Percentiles rank a stretch among this genome's conserved stretches.
phyloP scores from a whole-genome alignment of 257 asterid genomes.

The Salvia miltiorrhiza region DNA sequence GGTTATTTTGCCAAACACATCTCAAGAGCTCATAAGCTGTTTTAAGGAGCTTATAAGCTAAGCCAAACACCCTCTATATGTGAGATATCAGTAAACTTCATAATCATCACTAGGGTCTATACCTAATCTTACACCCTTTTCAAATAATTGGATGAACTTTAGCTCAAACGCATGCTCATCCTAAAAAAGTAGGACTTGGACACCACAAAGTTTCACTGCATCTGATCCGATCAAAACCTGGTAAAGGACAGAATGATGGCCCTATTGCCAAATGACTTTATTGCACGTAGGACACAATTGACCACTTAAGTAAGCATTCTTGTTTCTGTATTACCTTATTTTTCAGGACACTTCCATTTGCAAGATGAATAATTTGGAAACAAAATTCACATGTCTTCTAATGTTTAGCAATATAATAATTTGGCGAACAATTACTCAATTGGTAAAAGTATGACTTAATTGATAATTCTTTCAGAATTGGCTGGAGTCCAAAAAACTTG shows the following conservation, averaged over 20 bases:
- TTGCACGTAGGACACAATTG: neutral
- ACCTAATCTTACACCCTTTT: conserved; percentile 37
- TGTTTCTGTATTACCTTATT: conserved; percentile 40
- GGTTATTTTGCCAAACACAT: too few relatives aligned
- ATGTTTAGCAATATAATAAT: neutral
- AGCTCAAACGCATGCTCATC: conserved; percentile 38
- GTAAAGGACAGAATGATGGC: neutral
- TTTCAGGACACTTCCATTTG: conserved; percentile 55
- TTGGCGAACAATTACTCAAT: neutral
- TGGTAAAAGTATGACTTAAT: neutral
- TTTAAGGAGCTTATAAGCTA: too few relatives aligned
- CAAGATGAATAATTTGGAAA: conserved; percentile 41
- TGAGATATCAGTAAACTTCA: conserved; percentile 38
- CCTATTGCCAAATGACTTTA: neutral
- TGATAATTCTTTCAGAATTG: neutral
- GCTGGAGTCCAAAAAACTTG: neutral
- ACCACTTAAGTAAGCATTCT: neutral
- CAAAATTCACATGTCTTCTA: neutral
- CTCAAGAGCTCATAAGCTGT: too few relatives aligned
- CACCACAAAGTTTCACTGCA: conserved; percentile 37
- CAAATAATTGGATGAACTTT: conserved; percentile 24
- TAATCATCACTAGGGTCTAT: conserved; percentile 32
- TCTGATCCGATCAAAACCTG: conserved; percentile 43
- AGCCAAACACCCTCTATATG: too few relatives aligned
- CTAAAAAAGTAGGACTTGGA: conserved; percentile 26